Base-by-base conservation (phyloP, 768 basidiomycete species). In the Kwoniella europaea region DNA sequence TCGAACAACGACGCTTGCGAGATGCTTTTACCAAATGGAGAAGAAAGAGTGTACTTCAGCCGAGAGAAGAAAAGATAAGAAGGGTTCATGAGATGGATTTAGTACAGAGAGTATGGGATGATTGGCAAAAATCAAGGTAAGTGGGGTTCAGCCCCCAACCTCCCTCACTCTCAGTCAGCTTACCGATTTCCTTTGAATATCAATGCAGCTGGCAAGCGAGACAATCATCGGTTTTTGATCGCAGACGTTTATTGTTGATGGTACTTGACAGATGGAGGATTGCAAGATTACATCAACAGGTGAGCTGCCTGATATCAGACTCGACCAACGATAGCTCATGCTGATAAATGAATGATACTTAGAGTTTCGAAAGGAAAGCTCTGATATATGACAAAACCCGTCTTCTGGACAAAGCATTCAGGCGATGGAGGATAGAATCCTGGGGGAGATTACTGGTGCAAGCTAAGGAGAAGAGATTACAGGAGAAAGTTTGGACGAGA, bases 51-150 rank as follows among this genome's bases (percentile, higher is more conserved):
- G 13, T 57, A 15, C 57, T 71, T n/a, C 27, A 29, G 13, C 58
- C 63, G 22, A 63, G 46, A 12, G 73, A 73, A 44, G 61, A 41
- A 18, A 20, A 63, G 13, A 42, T 73, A 20, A 15, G 7, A 24
- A 3, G n/a, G n/a, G 20, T 15, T 1, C 58, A 58, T 46, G 60
- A 67, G 10, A 18, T 16, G 12, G 29, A 42, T 24, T 46, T 73
- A 4, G n/a, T 73, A 22, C 46, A 20, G 41, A 46, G 63, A 20
- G 61, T 67, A 2, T 73, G 64, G 68, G 65, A 67, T 20, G 41
- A 67, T 20, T 73, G 72, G 72, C 72, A 64, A 15, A 64, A 59
- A 46, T 64, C 62, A 4, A 61, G 50, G 71, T 72, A 27, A 52
- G 71, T 41, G 13, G 22, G 10, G 35, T 20, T 10, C 20, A 5